phyloP scores from a whole-genome alignment of 495 filamentous ascomycete genomes.

The Entonaema liquescens region DNA sequence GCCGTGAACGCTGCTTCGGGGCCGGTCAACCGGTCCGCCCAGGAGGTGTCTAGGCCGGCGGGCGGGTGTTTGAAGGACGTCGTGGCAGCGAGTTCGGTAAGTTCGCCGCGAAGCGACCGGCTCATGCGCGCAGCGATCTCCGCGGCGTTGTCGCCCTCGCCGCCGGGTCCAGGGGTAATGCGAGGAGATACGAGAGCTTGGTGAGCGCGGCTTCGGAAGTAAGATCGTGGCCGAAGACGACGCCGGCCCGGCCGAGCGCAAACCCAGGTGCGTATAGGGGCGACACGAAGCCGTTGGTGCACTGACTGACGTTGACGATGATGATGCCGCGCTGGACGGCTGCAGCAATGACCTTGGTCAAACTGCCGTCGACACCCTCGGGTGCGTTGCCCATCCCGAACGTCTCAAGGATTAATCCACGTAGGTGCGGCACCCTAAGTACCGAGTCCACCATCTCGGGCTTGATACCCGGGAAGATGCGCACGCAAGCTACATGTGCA shows the following conservation, averaged over 20 bases:
- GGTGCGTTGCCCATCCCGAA: slow-evolving; percentile 97
- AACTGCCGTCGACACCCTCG: slow-evolving; percentile 78
- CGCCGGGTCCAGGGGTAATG: slow-evolving; percentile 49
- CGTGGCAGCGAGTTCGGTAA: slow-evolving; percentile 72
- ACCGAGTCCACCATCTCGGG: slow-evolving; percentile 95
- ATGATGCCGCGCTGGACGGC: slow-evolving; percentile 84
- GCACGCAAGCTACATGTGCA: slow-evolving; percentile 87
- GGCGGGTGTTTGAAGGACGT: slow-evolving; percentile 76
- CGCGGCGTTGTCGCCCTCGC: slow-evolving; percentile 58
- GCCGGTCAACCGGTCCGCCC: slow-evolving; percentile 55
- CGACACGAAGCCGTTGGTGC: slow-evolving; percentile 85
- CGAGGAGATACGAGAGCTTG: slow-evolving; percentile 89
- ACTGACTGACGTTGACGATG: slow-evolving; percentile 95
- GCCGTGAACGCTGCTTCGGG: slow-evolving; percentile 69
- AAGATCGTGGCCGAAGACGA: slow-evolving; percentile 92
- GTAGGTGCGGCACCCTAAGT: slow-evolving; percentile 76
- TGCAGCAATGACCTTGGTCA: slow-evolving; percentile 80
- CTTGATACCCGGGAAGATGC: slow-evolving; percentile 95
- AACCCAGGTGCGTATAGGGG: slow-evolving; percentile 94
- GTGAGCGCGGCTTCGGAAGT: slow-evolving; percentile 94
- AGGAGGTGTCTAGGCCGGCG: slow-evolving; percentile 43
- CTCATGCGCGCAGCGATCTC: slow-evolving; percentile 79
- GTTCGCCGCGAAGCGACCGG: slow-evolving; percentile 79
- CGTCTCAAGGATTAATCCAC: slow-evolving; percentile 89
- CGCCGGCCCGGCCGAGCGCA: slow-evolving; percentile 82